These are phyloP conservation scores for Fraxinus xanthoxyloides DNA, from an alignment of 305 asterid species.

Conservation along the genomic window DNA sequence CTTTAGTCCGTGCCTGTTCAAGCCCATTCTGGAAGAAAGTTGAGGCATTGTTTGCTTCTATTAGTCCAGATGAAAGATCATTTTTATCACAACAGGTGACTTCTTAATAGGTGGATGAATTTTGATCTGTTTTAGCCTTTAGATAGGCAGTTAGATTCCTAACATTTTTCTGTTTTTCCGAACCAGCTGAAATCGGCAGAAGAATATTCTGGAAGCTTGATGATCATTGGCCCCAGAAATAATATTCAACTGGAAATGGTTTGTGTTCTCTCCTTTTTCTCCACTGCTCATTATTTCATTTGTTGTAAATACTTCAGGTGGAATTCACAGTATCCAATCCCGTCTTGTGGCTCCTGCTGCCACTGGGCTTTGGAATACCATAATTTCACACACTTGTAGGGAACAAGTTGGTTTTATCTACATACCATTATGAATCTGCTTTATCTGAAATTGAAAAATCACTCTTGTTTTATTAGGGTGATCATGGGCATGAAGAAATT, in stretches of 20 bases:
- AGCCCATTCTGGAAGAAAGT: slow-evolving; percentile 78
- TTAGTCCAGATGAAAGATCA: slow-evolving; percentile 61
- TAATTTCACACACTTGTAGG: slow-evolving; percentile 1
- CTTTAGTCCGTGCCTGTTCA: slow-evolving; percentile 70
- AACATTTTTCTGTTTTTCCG: slow-evolving; percentile 18
- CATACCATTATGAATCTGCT: slow-evolving; percentile 20
- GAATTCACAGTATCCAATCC: background rate
- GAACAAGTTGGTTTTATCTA: slow-evolving; percentile 11
- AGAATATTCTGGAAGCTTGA: slow-evolving; percentile 40
- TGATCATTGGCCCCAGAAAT: slow-evolving; percentile 37
- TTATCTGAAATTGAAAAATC: slow-evolving; percentile 21
- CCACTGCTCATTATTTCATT: background rate
- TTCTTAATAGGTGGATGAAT: slow-evolving; percentile 18
- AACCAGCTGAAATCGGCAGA: slow-evolving; percentile 67
- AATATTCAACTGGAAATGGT: slow-evolving; percentile 42
- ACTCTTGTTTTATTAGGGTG: slow-evolving; percentile 39
- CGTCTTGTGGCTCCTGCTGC: background rate
- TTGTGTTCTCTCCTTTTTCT: slow-evolving; percentile 15
- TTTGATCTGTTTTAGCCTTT: slow-evolving; percentile 6
- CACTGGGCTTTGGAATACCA: background rate
- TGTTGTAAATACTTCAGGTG: slow-evolving; percentile 3
- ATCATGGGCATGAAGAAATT: slow-evolving; percentile 40
- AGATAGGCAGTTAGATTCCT: slow-evolving; percentile 8
- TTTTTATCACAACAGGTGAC: slow-evolving; percentile 69
- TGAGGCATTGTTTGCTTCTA: slow-evolving; percentile 67